These are phyloP conservation scores for Buddleja alternifolia DNA, from an alignment of 257 asterid genomes.

Conservation along the genomic window DNA sequence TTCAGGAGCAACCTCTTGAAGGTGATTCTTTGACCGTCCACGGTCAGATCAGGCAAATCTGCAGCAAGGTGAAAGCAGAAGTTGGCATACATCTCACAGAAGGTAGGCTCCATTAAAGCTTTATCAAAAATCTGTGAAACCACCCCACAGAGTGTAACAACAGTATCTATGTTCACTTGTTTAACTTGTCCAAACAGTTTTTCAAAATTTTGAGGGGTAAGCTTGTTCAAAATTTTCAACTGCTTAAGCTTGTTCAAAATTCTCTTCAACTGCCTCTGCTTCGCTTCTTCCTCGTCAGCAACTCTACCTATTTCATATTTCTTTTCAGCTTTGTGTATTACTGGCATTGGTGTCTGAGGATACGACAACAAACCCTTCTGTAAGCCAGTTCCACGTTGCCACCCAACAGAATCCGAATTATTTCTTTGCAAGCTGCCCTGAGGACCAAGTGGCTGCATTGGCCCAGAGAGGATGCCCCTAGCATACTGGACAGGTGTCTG, in stretches of 20 bases:
- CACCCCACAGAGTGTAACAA: conserved; percentile 63
- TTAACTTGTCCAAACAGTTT: conserved; percentile 81
- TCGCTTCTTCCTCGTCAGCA: conserved; percentile 78
- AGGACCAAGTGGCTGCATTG: conserved; percentile 60
- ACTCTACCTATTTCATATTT: conserved; percentile 78
- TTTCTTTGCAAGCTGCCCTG: conserved; percentile 63
- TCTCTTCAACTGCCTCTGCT: conserved; percentile 77
- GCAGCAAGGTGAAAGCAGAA: conserved; percentile 74
- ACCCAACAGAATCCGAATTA: conserved; percentile 72
- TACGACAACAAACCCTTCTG: conserved; percentile 77
- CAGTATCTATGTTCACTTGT: conserved; percentile 74
- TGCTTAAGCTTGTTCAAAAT: conserved; percentile 87
- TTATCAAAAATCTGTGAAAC: conserved; percentile 88
- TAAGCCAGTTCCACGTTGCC: conserved; percentile 76
- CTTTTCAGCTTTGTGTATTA: conserved; percentile 80
- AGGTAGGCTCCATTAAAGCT: conserved; percentile 90
- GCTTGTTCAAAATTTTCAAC: conserved; percentile 79
- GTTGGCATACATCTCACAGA: conserved; percentile 91
- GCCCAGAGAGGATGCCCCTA: conserved; percentile 61
- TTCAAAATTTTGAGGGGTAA: conserved; percentile 88
- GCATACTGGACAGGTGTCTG: conserved; percentile 54
- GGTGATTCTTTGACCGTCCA: conserved; percentile 62
- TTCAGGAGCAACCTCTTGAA: conserved; percentile 81
- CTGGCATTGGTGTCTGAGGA: conserved; percentile 65
- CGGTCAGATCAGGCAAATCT: conserved; percentile 71